Evolutionary conservation across 345 rosid species (phyloP).

Genomic region (Eucalyptus tenuipes): DNA sequence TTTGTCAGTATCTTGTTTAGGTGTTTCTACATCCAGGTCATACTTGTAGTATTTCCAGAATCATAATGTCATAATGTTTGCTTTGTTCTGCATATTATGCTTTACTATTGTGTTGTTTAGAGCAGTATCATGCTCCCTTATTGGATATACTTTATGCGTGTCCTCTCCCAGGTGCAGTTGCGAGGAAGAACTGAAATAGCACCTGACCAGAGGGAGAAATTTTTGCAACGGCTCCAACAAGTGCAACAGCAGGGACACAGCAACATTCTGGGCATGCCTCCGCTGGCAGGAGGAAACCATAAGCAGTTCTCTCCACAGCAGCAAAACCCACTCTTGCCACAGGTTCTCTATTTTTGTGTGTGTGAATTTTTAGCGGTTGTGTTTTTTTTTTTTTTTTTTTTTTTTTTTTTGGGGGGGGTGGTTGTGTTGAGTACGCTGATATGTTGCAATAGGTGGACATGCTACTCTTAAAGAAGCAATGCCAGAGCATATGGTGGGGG

Average conservation of each 20-base stretch:
- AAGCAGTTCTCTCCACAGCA: constrained; percentile 89
- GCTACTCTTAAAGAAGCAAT: neutral
- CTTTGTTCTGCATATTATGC: neutral
- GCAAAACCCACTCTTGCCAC: constrained; percentile 33
- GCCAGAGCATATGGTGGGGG: neutral
- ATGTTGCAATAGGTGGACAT: neutral
- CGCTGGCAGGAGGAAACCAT: constrained; percentile 66
- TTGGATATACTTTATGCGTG: neutral
- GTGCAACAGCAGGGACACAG: constrained; percentile 83
- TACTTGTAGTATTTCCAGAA: neutral
- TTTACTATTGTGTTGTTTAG: neutral
- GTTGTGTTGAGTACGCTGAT: neutral
- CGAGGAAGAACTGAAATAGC: constrained; percentile 92
- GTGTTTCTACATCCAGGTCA: neutral
- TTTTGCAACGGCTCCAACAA: constrained; percentile 72
- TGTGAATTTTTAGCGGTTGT: constrained; percentile 16
- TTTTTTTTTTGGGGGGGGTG: neutral
- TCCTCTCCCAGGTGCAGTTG: constrained; percentile 39
- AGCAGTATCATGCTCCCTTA: neutral
- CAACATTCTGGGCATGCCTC: constrained; percentile 59
- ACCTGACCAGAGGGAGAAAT: constrained; percentile 91
- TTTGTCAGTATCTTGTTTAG: neutral
- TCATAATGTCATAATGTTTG: neutral
- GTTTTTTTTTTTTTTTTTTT: neutral
- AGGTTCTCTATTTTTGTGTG: constrained; percentile 15